These are phyloP conservation scores for Ramaria rubella DNA, from an alignment of 768 basidiomycete genomes.

Conservation along the genomic window DNA sequence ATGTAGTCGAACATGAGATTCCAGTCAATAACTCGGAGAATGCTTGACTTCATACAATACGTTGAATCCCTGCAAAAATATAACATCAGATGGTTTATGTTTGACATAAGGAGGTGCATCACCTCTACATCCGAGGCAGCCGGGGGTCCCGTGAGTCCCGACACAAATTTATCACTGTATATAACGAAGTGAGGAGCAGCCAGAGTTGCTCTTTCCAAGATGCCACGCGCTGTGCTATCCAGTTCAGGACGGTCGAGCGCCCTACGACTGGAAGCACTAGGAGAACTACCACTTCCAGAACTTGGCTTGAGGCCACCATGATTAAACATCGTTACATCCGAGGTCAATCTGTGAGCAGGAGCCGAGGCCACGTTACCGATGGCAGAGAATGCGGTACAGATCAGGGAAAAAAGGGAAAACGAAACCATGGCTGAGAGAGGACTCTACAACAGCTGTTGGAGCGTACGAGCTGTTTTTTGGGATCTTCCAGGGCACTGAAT, in stretches of 20 bases:
- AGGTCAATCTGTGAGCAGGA: neutral
- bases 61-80: slow-evolving; percentile 43
- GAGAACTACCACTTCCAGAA: neutral
- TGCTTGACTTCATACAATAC: slow-evolving; percentile 36
- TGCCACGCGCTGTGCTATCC: slow-evolving; percentile 26
- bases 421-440: neutral
- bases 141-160: slow-evolving; percentile 44
- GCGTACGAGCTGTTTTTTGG: neutral
- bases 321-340: neutral
- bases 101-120: neutral
- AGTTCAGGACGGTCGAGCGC: slow-evolving; percentile 16
- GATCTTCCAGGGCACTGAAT: neutral
- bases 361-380: neutral
- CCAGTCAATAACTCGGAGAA: neutral
- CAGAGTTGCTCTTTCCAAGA: slow-evolving; percentile 33
- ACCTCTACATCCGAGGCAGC: slow-evolving; percentile 39
- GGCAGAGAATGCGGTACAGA: neutral
- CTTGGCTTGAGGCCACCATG: slow-evolving; percentile 8
- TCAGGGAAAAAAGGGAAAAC: neutral
- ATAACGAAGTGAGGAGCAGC: slow-evolving; percentile 46
- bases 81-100: neutral
- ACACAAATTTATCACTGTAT: slow-evolving; percentile 37
- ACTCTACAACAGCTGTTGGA: neutral
- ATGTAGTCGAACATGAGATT: neutral
- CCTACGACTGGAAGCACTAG: neutral